phyloP scores from a whole-genome alignment of 2,329 filamentous ascomycete species.

The Exserohilum rostratum region DNA sequence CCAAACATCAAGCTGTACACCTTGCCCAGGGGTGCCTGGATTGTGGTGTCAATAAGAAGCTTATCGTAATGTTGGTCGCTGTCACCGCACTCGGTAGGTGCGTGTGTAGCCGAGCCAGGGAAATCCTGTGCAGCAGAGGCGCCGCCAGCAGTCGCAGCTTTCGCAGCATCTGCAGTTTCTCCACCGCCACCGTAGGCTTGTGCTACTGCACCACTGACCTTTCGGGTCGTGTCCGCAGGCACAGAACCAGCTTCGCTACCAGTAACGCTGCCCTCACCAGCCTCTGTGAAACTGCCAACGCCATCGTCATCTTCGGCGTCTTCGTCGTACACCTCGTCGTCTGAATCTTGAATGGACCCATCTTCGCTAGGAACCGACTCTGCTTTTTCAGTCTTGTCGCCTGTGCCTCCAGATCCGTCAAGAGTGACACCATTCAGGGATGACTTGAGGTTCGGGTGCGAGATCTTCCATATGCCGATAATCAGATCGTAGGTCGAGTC shows the following conservation, averaged over 20 bases:
- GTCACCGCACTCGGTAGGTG: slow-evolving; percentile 85
- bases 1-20: slow-evolving; percentile 91
- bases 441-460: slow-evolving; percentile 88
- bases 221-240: slow-evolving; percentile 67
- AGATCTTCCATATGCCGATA: slow-evolving; percentile 97
- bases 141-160: slow-evolving; percentile 51
- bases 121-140: slow-evolving; percentile 66
- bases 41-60: slow-evolving; percentile 80
- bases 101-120: slow-evolving; percentile 82
- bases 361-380: slow-evolving; percentile 62
- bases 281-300: slow-evolving; percentile 67
- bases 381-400: slow-evolving; percentile 89
- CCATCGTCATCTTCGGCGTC: slow-evolving; percentile 76
- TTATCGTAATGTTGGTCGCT: slow-evolving; percentile 80
- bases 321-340: slow-evolving; percentile 79
- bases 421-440: slow-evolving; percentile 87
- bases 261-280: slow-evolving; percentile 59
- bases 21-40: slow-evolving; percentile 87
- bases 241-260: slow-evolving; percentile 58
- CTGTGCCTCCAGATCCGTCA: slow-evolving; percentile 70
- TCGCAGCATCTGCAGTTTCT: slow-evolving; percentile 41
- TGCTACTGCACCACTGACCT: slow-evolving; percentile 66
- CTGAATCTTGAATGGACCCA: slow-evolving; percentile 66
- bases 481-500: slow-evolving; percentile 97
- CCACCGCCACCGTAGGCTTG: slow-evolving; percentile 48